Base-by-base conservation (phyloP, 225 moss, liverwort and hornwort genomes). In the Sphagnum tenellum region DNA sequence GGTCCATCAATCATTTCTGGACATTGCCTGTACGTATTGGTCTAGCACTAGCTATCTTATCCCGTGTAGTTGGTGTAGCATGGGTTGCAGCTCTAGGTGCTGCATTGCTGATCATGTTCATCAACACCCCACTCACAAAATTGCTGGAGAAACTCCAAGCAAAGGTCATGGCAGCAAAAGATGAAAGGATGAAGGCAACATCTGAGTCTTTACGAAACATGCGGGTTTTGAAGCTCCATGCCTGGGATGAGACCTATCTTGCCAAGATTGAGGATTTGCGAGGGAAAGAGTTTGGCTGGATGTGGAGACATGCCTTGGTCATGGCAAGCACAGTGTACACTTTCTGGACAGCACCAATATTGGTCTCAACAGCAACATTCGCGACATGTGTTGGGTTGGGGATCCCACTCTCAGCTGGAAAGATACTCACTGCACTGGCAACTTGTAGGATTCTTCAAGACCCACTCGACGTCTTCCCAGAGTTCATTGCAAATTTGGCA, bases 171-270 rank as follows among this genome's bases (percentile, higher is more conserved):
- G 80, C 74, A 71, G 86, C 86, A 49, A 87, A 87, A 69, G 86
- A 87, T 59, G 75, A 72, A 55, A 77, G 86, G 46, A 87, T 87
- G 86, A 87, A 87, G 63, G 76, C 83, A n/a, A 69, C 80, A 46
- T 70, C 86, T 50, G 86, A 83, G 62, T 83, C 79, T 60, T 60
- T 87, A 45, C 73, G 78, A 57, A 98, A 90, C 71, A 92, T 98
- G 96, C 84, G 87, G 46, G 78, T 98, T 50, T 78, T 98, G 65
- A 92, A 92, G 69, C 77, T 98, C 12, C 96, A 98, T 66, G 81
- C 87, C 9, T 98, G 96, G 96, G 92, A 92, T 67, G 86, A 76
- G 7, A 71, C 73, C 55, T 92, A 90, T 66, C 83, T 92, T 50
- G 7, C 48, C 48, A 90, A 64, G 60, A 71, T 98, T 64, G 90